Evolutionary conservation across 108 stramenopile species (phyloP).

Genomic region (Fragilaria radians): DNA sequence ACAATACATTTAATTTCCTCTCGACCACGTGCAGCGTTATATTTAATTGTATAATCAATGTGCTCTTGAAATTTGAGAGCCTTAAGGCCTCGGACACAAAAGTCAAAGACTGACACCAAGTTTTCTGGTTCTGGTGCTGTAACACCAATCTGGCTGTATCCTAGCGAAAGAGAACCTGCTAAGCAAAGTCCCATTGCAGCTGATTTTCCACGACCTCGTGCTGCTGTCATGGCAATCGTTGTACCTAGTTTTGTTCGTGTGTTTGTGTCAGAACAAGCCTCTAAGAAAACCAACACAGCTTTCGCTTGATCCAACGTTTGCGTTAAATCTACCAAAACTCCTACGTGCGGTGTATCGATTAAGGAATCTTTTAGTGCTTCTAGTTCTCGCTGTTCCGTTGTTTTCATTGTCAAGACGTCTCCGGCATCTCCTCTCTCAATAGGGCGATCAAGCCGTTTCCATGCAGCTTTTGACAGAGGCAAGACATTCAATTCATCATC

Average conservation of each 20-base stretch:
- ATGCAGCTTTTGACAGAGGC: conserved; percentile 69
- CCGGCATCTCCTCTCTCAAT: conserved; percentile 44
- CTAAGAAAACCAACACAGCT: conserved; percentile 89
- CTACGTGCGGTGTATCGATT: conserved; percentile 88
- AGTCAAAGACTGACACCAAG: conserved; percentile 94
- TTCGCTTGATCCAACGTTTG: conserved; percentile 96
- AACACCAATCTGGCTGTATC: conserved; percentile 88
- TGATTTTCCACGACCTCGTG: conserved; percentile 97
- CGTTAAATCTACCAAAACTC: conserved; percentile 85
- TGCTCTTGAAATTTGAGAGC: conserved; percentile 96
- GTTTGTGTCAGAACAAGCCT: conserved; percentile 86
- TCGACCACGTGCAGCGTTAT: conserved; percentile 69
- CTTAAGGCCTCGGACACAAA: conserved; percentile 88
- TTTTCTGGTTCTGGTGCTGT: conserved; percentile 99
- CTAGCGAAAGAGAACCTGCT: conserved; percentile 93
- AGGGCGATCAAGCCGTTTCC: conserved; percentile 34
- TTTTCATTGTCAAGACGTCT: conserved; percentile 41
- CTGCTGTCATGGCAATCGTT: conserved; percentile 79
- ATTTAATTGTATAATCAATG: conserved; percentile 86
- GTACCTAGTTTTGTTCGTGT: conserved; percentile 39
- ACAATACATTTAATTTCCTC: conserved; percentile 83
- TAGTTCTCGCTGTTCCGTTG: conserved; percentile 68
- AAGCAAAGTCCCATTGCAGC: conserved; percentile 96
- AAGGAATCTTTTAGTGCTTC: conserved; percentile 82
- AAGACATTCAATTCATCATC: conserved; percentile 99